Percentiles rank a stretch among this genome's conserved stretches.
These are phyloP conservation scores for Phalaenopsis aphrodite DNA, from an alignment of 106 monocot genomes.

Conservation along the genomic window DNA sequence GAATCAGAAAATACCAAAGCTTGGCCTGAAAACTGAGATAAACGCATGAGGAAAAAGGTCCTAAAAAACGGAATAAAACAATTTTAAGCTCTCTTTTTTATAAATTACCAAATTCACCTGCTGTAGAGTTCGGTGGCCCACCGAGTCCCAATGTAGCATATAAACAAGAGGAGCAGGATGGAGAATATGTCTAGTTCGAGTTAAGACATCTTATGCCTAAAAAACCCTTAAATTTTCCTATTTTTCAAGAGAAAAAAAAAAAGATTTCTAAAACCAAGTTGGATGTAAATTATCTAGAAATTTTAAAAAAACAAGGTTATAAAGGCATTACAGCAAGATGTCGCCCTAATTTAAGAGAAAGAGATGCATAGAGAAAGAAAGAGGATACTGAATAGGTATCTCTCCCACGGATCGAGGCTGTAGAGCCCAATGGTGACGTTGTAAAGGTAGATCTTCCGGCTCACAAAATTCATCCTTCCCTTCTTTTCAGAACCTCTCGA, in stretches of 20 bases:
- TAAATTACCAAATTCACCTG: constrained; percentile 10
- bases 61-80: no score
- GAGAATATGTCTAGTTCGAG: constrained; percentile 31
- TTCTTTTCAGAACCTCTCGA: background rate
- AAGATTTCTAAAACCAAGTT: background rate
- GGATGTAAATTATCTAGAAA: no score
- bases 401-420: constrained; percentile 70
- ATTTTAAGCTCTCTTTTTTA: no score
- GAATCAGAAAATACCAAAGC: no score
- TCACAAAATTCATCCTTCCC: constrained; percentile 31
- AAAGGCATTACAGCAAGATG: no score
- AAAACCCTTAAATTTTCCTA: background rate
- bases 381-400: constrained; percentile 65
- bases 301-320: no score
- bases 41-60: no score
- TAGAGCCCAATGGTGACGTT: constrained; percentile 77
- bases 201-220: constrained; percentile 9
- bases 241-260: background rate
- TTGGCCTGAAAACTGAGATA: no score
- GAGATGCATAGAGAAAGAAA: no score
- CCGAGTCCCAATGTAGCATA: constrained; percentile 34
- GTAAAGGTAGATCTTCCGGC: constrained; percentile 67
- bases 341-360: no score
- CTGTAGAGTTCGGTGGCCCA: constrained; percentile 24
- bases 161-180: constrained; percentile 47